Conservation (phyloP, 805 yeast genomes). For the Candida schatavii region DNA sequence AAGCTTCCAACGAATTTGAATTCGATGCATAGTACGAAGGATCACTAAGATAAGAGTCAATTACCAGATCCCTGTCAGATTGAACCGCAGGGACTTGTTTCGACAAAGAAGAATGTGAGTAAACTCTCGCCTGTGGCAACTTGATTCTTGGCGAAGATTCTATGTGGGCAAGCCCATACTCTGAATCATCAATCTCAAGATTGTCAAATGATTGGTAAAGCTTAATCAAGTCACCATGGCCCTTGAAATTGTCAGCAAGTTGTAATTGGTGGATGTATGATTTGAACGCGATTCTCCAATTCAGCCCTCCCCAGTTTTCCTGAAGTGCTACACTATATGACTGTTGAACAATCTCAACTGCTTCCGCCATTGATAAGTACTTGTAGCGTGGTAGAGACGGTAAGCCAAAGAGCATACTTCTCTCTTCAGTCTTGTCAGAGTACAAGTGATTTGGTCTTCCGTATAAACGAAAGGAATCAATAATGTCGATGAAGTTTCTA, state of each 20-base stretch:
- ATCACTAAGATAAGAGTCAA: neutral
- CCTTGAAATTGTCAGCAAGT: slow-evolving; percentile 24
- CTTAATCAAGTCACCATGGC: slow-evolving; percentile 33
- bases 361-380: slow-evolving; percentile 41
- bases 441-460: slow-evolving; percentile 74
- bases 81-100: neutral
- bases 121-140: neutral
- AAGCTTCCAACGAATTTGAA: neutral
- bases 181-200: slow-evolving; percentile 14
- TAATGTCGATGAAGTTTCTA: slow-evolving; percentile 62
- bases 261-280: slow-evolving; percentile 8
- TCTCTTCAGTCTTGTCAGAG: slow-evolving; percentile 66
- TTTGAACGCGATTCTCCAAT: slow-evolving; percentile 30
- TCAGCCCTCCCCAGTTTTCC: slow-evolving; percentile 24
- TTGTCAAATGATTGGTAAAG: slow-evolving; percentile 22
- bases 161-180: slow-evolving; percentile 1
- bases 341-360: slow-evolving; percentile 17
- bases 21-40: neutral
- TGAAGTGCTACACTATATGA: slow-evolving; percentile 16
- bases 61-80: neutral
- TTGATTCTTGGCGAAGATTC: slow-evolving; percentile 3
- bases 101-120: neutral
- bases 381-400: slow-evolving; percentile 72
- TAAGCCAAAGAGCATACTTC: slow-evolving; percentile 68
- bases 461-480: slow-evolving; percentile 67